A percentile compares a stretch with the other conserved stretches of the same genome.
These are phyloP conservation scores for Phytopythium kandeliae DNA, from an alignment of 352 stramenopile genomes.

Conservation along the genomic window DNA sequence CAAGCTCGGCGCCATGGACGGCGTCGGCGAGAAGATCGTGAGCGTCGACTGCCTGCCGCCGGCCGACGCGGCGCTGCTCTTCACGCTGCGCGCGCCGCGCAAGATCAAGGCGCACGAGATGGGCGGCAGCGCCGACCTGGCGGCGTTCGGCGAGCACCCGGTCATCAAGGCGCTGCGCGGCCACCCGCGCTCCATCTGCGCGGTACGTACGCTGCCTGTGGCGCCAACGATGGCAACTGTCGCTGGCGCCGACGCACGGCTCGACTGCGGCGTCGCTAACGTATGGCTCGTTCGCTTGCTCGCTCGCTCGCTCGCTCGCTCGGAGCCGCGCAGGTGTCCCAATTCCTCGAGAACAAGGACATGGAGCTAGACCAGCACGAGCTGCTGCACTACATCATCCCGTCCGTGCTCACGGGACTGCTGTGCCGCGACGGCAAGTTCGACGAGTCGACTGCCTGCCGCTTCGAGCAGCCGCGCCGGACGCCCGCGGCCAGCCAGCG, in stretches of 20 bases:
- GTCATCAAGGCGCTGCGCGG: constrained; percentile 58
- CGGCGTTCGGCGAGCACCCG: constrained; percentile 50
- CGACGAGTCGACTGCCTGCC: constrained; percentile 6
- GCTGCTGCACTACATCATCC: constrained; percentile 79
- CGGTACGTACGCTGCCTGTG: too few species aligned
- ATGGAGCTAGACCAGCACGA: constrained; percentile 81
- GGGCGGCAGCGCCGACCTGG: constrained; percentile 57
- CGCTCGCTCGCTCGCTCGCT: too few species aligned
- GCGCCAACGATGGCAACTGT: too few species aligned
- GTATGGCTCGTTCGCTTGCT: too few species aligned
- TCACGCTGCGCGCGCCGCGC: constrained; percentile 66
- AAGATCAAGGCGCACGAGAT: constrained; percentile 78
- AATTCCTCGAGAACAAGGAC: constrained; percentile 79
- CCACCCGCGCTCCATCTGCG: constrained; percentile 69
- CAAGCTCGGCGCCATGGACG: constrained; percentile 73
- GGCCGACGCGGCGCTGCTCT: constrained; percentile 60
- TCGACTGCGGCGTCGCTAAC: too few species aligned
- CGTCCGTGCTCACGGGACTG: constrained; percentile 67
- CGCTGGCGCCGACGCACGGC: too few species aligned
- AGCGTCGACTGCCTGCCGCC: constrained; percentile 56
- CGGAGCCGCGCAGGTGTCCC: constrained; percentile 42
- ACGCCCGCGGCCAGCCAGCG: constrained; percentile 1
- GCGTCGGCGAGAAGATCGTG: constrained; percentile 78
- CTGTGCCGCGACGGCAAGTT: constrained; percentile 26
- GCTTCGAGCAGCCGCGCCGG: not conserved